Evolutionary conservation across 768 basidiomycete genomes (phyloP).

Genomic region (Rhodotorula babjevae): DNA sequence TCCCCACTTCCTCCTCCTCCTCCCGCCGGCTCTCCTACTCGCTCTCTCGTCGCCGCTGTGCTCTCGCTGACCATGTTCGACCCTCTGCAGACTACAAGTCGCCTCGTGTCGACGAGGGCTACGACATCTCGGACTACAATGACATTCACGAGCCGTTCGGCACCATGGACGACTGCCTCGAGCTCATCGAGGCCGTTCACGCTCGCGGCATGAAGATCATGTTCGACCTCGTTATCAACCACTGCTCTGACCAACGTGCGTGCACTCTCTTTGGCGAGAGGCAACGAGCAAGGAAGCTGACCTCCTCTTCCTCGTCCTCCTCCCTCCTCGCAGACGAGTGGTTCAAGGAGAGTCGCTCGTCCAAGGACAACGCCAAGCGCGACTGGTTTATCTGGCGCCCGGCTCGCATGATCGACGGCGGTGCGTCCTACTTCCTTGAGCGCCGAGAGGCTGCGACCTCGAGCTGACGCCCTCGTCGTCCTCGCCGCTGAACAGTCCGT

Average conservation of each 20-base stretch:
- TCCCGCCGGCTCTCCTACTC: too few species aligned
- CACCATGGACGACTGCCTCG: conserved; percentile 53
- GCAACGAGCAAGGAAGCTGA: too few species aligned
- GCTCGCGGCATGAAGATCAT: conserved; percentile 62
- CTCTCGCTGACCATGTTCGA: too few species aligned
- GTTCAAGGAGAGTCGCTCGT: conserved; percentile 61
- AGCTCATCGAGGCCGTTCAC: conserved; percentile 51
- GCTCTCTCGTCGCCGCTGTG: too few species aligned
- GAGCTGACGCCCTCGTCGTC: neutral
- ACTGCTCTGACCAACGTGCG: conserved; percentile 56
- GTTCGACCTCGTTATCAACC: conserved; percentile 69
- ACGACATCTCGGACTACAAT: conserved; percentile 47
- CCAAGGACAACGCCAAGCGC: conserved; percentile 57
- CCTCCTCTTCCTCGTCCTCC: neutral
- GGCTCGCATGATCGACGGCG: conserved; percentile 56
- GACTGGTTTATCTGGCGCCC: conserved; percentile 76
- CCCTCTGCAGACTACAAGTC: conserved; percentile 56
- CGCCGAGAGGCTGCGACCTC: neutral
- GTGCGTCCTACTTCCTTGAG: conserved; percentile 25
- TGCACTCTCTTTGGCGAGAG: neutral
- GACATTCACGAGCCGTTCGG: conserved; percentile 64
- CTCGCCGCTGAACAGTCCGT: conserved; percentile 39
- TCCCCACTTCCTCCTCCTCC: too few species aligned
- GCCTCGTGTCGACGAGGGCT: conserved; percentile 51
- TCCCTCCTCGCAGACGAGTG: conserved; percentile 57